Percentiles rank a stretch among this genome's conserved stretches.
Evolutionary conservation across 345 rosid species (phyloP).

Genomic region (Lenwebbia sp.): DNA sequence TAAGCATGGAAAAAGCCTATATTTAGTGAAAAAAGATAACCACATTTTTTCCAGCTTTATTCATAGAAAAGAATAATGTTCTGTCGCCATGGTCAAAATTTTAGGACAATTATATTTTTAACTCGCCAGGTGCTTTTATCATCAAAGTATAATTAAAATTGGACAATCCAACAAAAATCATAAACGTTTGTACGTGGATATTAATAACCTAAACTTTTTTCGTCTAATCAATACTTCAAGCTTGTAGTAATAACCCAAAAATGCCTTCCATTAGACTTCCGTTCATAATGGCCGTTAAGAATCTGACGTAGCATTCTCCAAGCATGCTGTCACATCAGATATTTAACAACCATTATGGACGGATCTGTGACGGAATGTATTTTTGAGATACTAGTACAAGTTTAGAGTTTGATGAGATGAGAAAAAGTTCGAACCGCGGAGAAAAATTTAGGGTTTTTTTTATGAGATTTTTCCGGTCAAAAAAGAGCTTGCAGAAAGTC

Average conservation of each 20-base stretch:
- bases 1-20: not conserved
- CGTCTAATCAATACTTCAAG: too few relatives aligned
- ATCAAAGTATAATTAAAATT: not conserved
- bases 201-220: not conserved
- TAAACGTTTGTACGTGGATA: not conserved
- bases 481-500: not conserved
- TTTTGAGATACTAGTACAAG: not conserved
- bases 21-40: not conserved
- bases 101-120: not conserved
- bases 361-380: not conserved
- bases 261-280: too few relatives aligned
- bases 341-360: not conserved
- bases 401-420: not conserved
- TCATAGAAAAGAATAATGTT: not conserved
- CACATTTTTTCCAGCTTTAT: not conserved
- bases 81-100: not conserved
- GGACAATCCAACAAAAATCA: not conserved
- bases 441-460: not conserved
- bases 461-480: not conserved
- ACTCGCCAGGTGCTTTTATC: not conserved
- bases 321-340: not conserved
- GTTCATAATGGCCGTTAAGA: too few relatives aligned
- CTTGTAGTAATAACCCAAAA: too few relatives aligned
- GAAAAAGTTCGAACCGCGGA: not conserved
- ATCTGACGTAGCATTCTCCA: not conserved